phyloP scores from a whole-genome alignment of 1,284 basidiomycete species.

The Tilletia setariae region DNA sequence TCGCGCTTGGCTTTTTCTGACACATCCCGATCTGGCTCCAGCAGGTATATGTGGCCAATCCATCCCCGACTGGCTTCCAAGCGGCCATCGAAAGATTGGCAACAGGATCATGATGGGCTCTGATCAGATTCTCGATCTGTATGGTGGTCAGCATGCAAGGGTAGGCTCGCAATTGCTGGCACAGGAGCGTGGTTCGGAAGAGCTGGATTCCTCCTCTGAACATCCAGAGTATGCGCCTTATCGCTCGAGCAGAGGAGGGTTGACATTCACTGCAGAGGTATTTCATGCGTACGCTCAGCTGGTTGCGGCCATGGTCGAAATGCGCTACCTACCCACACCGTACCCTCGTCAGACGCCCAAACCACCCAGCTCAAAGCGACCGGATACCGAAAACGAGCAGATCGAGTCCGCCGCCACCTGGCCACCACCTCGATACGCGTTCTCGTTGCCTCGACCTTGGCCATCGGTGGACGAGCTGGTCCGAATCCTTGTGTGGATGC shows the following conservation, averaged over 20 bases:
- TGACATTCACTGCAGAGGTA: not conserved
- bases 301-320: not conserved
- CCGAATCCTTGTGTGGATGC: slow-evolving; percentile 4
- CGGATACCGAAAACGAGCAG: no score
- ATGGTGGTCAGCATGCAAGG: no score
- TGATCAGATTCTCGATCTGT: no score
- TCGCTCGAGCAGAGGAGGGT: no score
- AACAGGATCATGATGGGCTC: no score
- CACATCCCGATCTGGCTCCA: not conserved
- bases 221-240: no score
- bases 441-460: no score
- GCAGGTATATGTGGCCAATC: not conserved
- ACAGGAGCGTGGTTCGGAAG: not conserved
- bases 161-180: not conserved
- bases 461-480: not conserved
- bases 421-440: no score
- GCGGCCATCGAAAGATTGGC: not conserved
- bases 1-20: not conserved
- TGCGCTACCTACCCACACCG: not conserved
- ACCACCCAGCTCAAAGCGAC: not conserved
- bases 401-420: no score
- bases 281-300: slow-evolving; percentile 11
- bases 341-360: not conserved
- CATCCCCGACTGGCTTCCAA: not conserved
- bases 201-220: not conserved